Conservation (phyloP, 83 land plant species). For the Picea abies region DNA sequence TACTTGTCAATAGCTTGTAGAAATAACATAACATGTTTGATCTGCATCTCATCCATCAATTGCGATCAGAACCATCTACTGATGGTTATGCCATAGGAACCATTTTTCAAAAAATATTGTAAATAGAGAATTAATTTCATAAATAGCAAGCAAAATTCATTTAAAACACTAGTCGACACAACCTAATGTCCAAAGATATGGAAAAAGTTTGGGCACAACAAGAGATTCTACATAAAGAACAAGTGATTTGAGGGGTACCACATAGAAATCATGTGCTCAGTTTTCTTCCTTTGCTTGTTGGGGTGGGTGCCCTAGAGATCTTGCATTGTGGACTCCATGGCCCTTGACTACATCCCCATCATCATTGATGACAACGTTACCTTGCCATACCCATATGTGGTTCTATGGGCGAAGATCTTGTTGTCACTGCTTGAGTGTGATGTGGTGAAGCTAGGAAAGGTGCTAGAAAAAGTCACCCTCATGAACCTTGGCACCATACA, state of each 20-base stretch:
- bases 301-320: constrained; percentile 99
- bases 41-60: constrained; percentile 81
- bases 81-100: background rate
- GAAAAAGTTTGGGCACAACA: constrained; percentile 42
- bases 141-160: no score
- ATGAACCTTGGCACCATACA: constrained; percentile 77
- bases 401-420: constrained; percentile 73
- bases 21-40: constrained; percentile 74
- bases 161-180: no score
- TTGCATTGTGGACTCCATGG: constrained; percentile 83
- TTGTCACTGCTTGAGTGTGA: constrained; percentile 75
- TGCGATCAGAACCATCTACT: constrained; percentile 24
- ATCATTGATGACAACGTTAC: constrained; percentile 88
- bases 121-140: no score
- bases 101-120: no score
- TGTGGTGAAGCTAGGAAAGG: constrained; percentile 51
- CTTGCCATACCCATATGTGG: constrained; percentile 62
- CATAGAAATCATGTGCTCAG: constrained; percentile 76
- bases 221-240: constrained; percentile 65
- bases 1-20: constrained; percentile 67
- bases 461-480: constrained; percentile 62
- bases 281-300: constrained; percentile 86
- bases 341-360: constrained; percentile 85
- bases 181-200: constrained; percentile 30
- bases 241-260: constrained; percentile 63